Base-by-base conservation (phyloP, 2,329 filamentous ascomycete species). In the Aspergillus sp. region DNA sequence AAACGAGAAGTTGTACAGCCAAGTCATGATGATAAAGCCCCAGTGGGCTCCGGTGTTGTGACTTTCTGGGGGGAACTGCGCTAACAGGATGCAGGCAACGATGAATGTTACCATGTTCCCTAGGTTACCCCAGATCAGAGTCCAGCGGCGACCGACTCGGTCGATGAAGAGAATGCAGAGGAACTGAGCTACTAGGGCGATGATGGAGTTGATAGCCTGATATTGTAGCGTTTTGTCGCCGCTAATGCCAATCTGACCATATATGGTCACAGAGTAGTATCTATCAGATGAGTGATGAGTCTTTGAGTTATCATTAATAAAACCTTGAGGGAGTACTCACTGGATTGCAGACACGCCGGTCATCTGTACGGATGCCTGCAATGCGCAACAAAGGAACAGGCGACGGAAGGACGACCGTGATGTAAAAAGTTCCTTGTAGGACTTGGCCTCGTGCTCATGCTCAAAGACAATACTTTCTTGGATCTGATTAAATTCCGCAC, bases 1-100 rank as follows among this genome's bases (percentile, higher is more conserved):
- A 81, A 91, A 92, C 44, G 83, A 88, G 78, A 92, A 89, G 77
- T 93, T 92, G 81, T 91, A 93, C 1, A 90, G 72, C 90, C 90
- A 93, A 1, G 90, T 93, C 67, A 87, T 83, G 58, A 85, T 81
- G 62, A 93, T 93, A 75, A 93, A 94, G 1, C 86, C 71, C 71
- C 71, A 72, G 60, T 73, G 71, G 19, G 71, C 63, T 60, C 71
- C 67, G n/a, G 55, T 64, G 64, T 80, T 77, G 50, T 73, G 75
- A 1, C 73, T 74, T 2, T 82, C 79, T 1, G 89, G 84, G 1
- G 89, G 89, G 73, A 88, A 92, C 73, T 74, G 73, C 8, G 83
- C 83, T 8, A 86, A 73, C 56, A 86, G 71, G 11, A 82, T 76
- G 0, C 82, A 83, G 2, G 88, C 87, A 54, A 92, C 83, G 74